phyloP scores from a whole-genome alignment of 1,284 basidiomycete species.

The Exsudoporus floridanus region DNA sequence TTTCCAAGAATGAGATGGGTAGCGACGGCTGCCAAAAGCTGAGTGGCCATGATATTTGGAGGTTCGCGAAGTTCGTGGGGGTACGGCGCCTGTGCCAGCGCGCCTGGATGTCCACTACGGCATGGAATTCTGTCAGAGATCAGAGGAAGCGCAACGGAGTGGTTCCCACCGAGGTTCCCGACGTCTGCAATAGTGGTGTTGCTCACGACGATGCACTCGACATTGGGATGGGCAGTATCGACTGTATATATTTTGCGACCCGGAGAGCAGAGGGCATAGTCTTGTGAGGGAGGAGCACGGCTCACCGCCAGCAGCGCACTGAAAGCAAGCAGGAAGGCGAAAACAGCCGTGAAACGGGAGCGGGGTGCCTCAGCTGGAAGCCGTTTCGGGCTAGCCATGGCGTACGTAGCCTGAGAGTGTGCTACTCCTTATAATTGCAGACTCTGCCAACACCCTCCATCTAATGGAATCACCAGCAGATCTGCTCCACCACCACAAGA shows the following conservation, averaged over 20 bases:
- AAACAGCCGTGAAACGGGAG: neutral
- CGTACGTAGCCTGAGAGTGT: no score
- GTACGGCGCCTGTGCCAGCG: slow-evolving; percentile 22
- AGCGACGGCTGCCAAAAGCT: slow-evolving; percentile 28
- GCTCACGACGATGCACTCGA: slow-evolving; percentile 69
- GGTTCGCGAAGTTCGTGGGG: neutral
- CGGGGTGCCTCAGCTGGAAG: neutral
- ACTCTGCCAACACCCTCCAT: neutral
- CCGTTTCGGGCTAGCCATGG: no score
- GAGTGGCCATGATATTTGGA: slow-evolving; percentile 27
- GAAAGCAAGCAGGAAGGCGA: slow-evolving; percentile 18
- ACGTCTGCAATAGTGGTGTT: slow-evolving; percentile 54
- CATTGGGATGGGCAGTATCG: slow-evolving; percentile 43
- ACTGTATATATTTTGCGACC: slow-evolving; percentile 54
- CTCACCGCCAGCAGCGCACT: slow-evolving; percentile 12
- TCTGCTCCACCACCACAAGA: slow-evolving; percentile 37
- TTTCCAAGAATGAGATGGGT: slow-evolving; percentile 43
- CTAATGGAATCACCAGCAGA: slow-evolving; percentile 32
- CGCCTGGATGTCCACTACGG: slow-evolving; percentile 21
- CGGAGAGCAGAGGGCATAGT: slow-evolving; percentile 50
- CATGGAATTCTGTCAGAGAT: slow-evolving; percentile 5
- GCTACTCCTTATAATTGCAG: no score
- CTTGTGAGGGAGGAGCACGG: neutral
- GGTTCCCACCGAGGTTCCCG: slow-evolving; percentile 54
- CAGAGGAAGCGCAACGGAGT: neutral